phyloP scores from a whole-genome alignment of 306 rosid genomes.

The Fagus sylvatica region DNA sequence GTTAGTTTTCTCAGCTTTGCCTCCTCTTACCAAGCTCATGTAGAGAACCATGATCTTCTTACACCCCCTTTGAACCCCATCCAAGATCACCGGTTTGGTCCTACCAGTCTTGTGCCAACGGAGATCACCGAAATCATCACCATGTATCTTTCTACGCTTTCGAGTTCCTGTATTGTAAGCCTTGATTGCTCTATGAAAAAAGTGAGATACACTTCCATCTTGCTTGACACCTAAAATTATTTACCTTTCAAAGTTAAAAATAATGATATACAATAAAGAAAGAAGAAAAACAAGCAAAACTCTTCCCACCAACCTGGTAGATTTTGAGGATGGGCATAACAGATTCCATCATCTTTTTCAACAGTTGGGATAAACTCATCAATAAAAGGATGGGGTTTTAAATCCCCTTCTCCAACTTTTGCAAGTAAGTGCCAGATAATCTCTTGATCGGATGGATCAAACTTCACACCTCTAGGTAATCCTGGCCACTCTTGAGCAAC shows the following conservation, averaged over 20 bases:
- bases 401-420: constrained; percentile 50
- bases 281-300: constrained; percentile 14
- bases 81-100: constrained; percentile 69
- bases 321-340: constrained; percentile 76
- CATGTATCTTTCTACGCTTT: constrained; percentile 71
- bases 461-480: constrained; percentile 86
- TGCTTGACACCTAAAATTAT: constrained; percentile 63
- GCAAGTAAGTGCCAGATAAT: constrained; percentile 74
- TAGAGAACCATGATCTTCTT: constrained; percentile 91
- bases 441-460: constrained; percentile 88
- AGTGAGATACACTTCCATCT: constrained; percentile 77
- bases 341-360: constrained; percentile 66
- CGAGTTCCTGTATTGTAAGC: constrained; percentile 82
- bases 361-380: constrained; percentile 69
- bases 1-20: constrained; percentile 75
- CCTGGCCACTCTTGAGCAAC: constrained; percentile 88
- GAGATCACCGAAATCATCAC: constrained; percentile 65
- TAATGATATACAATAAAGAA: constrained; percentile 17
- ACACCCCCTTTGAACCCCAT: constrained; percentile 67
- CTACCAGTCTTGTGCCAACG: constrained; percentile 96
- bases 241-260: constrained; percentile 9
- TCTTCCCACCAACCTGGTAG: constrained; percentile 59
- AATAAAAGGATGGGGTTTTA: constrained; percentile 71
- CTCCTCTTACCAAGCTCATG: constrained; percentile 48
- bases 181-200: constrained; percentile 82